Conservation (phyloP, 2,329 filamentous ascomycete genomes). For the Dryadomyces sulphureus region DNA sequence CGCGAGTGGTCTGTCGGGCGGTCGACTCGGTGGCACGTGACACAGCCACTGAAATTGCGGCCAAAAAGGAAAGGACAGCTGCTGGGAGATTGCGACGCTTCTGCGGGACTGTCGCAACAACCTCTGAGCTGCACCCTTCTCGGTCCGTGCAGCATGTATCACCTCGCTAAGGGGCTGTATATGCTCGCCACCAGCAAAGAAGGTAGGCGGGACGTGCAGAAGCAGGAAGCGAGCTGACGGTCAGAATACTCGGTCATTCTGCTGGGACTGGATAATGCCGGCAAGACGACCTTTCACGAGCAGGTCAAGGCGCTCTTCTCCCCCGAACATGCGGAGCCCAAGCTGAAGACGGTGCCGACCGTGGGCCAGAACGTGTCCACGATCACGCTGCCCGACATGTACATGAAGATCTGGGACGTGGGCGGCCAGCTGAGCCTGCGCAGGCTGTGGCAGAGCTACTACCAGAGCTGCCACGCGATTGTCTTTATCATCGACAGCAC, state of each 20-base stretch:
- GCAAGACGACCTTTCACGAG: slow-evolving; percentile 95
- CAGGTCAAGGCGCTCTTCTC: slow-evolving; percentile 86
- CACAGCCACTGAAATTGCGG: not conserved
- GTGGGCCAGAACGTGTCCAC: slow-evolving; percentile 95
- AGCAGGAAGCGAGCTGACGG: too few species aligned
- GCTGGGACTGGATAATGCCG: slow-evolving; percentile 92
- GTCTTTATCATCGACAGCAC: slow-evolving; percentile 96
- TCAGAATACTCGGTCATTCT: slow-evolving; percentile 93
- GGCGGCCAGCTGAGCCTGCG: slow-evolving; percentile 83
- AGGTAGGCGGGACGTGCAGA: slow-evolving; percentile 35
- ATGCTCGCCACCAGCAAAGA: slow-evolving; percentile 94
- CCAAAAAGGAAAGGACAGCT: not conserved
- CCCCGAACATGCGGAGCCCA: slow-evolving; percentile 45
- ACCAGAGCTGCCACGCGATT: slow-evolving; percentile 84
- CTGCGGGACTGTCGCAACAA: not conserved
- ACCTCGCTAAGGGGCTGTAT: slow-evolving; percentile 89
- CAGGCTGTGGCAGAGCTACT: slow-evolving; percentile 92
- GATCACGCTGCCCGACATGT: slow-evolving; percentile 82
- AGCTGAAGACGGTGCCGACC: slow-evolving; percentile 79
- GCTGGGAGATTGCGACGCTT: not conserved
- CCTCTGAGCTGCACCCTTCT: not conserved
- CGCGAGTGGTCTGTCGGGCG: too few species aligned
- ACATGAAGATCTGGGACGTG: slow-evolving; percentile 97
- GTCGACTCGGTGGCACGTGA: not conserved
- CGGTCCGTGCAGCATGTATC: slow-evolving; percentile 54